Evolutionary conservation across 2,329 filamentous ascomycete species (phyloP).

Genomic region (Podosphaera leucotricha): DNA sequence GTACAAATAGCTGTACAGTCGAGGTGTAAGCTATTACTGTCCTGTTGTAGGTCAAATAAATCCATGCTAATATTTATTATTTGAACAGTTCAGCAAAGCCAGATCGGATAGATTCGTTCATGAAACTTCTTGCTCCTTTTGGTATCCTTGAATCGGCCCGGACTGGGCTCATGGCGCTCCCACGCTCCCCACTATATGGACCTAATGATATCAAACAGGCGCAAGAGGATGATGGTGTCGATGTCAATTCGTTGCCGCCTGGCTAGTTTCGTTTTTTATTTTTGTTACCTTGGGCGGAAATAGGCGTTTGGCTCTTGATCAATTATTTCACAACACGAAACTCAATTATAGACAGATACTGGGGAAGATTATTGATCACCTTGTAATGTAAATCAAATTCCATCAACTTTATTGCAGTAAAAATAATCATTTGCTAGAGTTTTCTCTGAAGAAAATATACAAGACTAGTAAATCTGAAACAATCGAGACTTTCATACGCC

Average conservation of each 20-base stretch:
- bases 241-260: slow-evolving; percentile 79
- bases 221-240: slow-evolving; percentile 87
- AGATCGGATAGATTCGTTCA: slow-evolving; percentile 81
- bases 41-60: no score
- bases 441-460: no score
- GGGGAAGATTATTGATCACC: no score
- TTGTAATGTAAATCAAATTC: no score
- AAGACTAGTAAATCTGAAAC: no score
- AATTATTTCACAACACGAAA: no score
- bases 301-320: slow-evolving; percentile 6
- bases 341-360: no score
- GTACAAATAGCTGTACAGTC: slow-evolving; percentile 95
- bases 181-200: slow-evolving; percentile 67
- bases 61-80: slow-evolving; percentile 5
- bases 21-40: slow-evolving; percentile 51
- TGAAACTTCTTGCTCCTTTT: slow-evolving; percentile 85
- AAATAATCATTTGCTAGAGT: no score
- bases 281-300: slow-evolving; percentile 1
- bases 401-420: no score
- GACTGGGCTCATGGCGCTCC: slow-evolving; percentile 90
- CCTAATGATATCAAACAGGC: slow-evolving; percentile 41
- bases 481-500: no score
- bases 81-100: slow-evolving; percentile 55
- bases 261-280: slow-evolving; percentile 34
- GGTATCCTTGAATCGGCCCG: slow-evolving; percentile 90